Evolutionary conservation across 139 green algal species (phyloP).

Genomic region (Parachlorella kessleri): DNA sequence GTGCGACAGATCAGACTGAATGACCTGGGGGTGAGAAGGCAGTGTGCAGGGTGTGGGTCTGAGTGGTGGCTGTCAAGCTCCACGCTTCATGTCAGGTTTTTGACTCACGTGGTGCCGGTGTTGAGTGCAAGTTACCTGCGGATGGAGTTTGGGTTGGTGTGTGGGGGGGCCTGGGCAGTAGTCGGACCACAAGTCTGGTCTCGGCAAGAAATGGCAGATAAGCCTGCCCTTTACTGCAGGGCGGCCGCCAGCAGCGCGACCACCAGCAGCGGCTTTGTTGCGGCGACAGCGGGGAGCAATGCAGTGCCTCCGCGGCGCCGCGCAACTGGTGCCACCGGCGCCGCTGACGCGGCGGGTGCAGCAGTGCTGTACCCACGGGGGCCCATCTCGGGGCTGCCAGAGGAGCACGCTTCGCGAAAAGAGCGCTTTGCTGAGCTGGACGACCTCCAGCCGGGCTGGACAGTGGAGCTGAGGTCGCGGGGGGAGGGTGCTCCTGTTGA

Average conservation of each 20-base stretch:
- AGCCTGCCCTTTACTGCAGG: background rate
- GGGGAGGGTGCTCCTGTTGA: constrained; percentile 68
- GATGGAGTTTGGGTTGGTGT: no score
- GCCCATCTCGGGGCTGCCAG: constrained; percentile 68
- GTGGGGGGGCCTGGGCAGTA: no score
- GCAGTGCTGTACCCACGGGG: constrained; percentile 71
- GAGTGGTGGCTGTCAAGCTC: no score
- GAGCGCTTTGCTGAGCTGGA: constrained; percentile 91
- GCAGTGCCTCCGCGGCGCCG: background rate
- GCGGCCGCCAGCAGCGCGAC: background rate
- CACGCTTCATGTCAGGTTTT: no score
- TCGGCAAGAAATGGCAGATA: no score
- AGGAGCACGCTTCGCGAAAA: constrained; percentile 69
- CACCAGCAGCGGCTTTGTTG: constrained; percentile 21
- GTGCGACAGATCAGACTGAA: no score
- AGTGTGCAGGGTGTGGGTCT: no score
- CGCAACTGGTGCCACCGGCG: no score
- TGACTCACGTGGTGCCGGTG: no score
- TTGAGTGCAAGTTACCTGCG: no score
- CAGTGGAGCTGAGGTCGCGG: constrained; percentile 71
- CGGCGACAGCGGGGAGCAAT: background rate
- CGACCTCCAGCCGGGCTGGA: constrained; percentile 79
- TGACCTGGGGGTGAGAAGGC: no score
- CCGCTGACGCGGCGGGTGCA: background rate
- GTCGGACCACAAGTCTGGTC: no score